Conservation (phyloP, 495 filamentous ascomycete species). For the Clohesyomyces aquaticus region DNA sequence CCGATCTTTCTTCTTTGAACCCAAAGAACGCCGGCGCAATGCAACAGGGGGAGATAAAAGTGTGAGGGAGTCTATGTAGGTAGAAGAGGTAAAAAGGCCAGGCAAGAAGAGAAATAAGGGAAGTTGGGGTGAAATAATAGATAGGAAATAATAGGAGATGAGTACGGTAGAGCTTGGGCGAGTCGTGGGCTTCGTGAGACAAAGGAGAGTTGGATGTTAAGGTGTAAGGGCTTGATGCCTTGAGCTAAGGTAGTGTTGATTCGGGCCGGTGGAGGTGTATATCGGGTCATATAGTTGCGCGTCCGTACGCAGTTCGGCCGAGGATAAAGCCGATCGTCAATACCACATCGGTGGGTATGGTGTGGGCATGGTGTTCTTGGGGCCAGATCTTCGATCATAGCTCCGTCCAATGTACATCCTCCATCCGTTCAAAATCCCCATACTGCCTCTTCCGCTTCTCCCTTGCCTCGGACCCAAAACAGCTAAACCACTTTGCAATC, state of each 20-base stretch:
- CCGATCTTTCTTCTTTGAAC: no score
- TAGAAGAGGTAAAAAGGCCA: no score
- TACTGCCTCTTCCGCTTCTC: slow-evolving; percentile 2
- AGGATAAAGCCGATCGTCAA: no score
- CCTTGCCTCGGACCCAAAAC: slow-evolving; percentile 25
- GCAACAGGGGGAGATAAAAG: slow-evolving; percentile 1
- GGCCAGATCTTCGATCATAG: slow-evolving; percentile 8
- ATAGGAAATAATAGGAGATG: neutral
- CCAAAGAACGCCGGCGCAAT: neutral
- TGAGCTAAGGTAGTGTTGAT: no score
- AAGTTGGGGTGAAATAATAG: neutral
- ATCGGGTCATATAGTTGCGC: no score
- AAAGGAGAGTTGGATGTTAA: no score
- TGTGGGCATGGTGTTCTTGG: no score
- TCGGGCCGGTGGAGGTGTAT: no score
- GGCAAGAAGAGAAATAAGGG: no score
- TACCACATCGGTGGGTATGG: no score
- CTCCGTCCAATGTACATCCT: slow-evolving; percentile 27
- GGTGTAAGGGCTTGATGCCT: no score
- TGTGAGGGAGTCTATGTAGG: neutral
- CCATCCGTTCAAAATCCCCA: slow-evolving; percentile 20
- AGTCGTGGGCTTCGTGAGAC: neutral
- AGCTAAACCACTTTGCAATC: slow-evolving; percentile 27
- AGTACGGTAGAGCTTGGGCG: neutral
- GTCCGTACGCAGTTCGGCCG: neutral